Evolutionary conservation across 208 protist species (phyloP).

Genomic region (Wallacemonas sp.): DNA sequence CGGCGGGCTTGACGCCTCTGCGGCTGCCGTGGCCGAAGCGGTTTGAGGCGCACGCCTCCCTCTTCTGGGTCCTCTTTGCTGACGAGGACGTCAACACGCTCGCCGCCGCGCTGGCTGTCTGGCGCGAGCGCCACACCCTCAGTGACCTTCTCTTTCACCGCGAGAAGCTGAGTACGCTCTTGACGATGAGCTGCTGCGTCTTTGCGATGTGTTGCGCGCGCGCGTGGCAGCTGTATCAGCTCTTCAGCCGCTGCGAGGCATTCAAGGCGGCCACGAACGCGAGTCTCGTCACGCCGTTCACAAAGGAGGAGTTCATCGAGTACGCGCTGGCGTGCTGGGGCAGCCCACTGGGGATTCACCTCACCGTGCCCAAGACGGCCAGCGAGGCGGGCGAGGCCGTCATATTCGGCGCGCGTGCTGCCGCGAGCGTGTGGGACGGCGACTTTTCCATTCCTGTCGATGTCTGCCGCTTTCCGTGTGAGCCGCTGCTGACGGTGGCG

Average conservation of each 20-base stretch:
- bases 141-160: constrained; percentile 30
- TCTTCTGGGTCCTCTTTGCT: constrained; percentile 63
- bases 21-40: constrained; percentile 21
- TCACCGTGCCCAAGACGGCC: constrained; percentile 20
- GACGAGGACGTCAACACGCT: constrained; percentile 21
- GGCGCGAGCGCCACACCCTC: constrained; percentile 34
- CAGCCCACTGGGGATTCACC: constrained; percentile 62
- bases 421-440: neutral
- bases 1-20: constrained; percentile 23
- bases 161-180: constrained; percentile 52
- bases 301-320: constrained; percentile 60
- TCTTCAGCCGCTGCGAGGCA: constrained; percentile 15
- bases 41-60: constrained; percentile 45
- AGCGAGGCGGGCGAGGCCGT: neutral
- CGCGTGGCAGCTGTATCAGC: constrained; percentile 63
- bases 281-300: constrained; percentile 29
- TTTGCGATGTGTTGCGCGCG: constrained; percentile 62
- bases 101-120: constrained; percentile 27
- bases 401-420: constrained; percentile 18
- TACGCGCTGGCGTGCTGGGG: constrained; percentile 55
- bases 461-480: constrained; percentile 27
- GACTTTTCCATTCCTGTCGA: constrained; percentile 13
- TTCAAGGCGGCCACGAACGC: constrained; percentile 15
- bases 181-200: constrained; percentile 57
- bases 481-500: constrained; percentile 30